Percentiles rank a stretch among this genome's conserved stretches.
phyloP scores from a whole-genome alignment of 73 alveolate genomes.

The Tetrahymena thermophila region DNA sequence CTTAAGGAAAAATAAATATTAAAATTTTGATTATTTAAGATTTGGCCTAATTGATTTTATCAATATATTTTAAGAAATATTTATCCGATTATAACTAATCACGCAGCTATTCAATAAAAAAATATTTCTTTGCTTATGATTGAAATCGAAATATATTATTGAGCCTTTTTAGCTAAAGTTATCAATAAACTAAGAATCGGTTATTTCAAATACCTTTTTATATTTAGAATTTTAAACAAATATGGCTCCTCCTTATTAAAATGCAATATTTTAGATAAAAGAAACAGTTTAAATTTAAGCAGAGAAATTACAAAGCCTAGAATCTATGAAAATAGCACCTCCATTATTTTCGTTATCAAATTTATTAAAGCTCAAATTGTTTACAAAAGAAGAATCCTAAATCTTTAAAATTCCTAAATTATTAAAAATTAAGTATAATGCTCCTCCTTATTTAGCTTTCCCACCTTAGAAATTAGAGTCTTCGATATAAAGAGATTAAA shows the following conservation, averaged over 20 bases:
- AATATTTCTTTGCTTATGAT: background rate
- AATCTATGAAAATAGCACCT: background rate
- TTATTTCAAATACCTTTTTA: background rate
- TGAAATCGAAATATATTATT: background rate
- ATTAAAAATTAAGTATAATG: background rate
- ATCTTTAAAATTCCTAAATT: background rate
- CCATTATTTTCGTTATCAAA: background rate
- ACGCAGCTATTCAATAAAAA: background rate
- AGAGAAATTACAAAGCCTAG: background rate
- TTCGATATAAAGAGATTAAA: background rate
- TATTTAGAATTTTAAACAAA: background rate
- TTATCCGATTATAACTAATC: background rate
- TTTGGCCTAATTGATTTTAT: background rate
- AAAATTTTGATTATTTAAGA: background rate
- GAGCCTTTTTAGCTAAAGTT: background rate
- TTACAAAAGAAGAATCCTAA: background rate
- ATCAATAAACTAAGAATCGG: background rate
- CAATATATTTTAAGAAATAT: background rate
- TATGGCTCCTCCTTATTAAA: background rate
- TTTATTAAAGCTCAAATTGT: background rate
- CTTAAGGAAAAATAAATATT: background rate
- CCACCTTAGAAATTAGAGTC: background rate
- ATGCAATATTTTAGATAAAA: background rate
- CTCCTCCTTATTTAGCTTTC: background rate
- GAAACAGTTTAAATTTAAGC: background rate